A percentile compares a stretch with the other conserved stretches of the same genome.
These are phyloP conservation scores for Pyropia yezoensis DNA, from an alignment of 23 red algal species.

Conservation along the genomic window DNA sequence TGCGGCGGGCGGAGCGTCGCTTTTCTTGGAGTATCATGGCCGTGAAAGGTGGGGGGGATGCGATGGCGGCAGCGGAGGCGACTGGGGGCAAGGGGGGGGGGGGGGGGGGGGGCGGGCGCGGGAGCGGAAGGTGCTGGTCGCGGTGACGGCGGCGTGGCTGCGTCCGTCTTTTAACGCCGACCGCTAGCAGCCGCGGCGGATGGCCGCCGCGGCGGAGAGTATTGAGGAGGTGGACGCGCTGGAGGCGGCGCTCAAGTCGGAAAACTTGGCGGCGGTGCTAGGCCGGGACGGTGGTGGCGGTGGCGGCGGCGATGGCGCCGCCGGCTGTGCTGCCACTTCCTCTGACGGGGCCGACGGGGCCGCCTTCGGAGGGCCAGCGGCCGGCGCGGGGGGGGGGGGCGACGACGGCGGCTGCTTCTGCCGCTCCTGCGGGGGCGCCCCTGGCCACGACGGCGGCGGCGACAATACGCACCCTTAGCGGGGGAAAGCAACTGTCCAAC, in stretches of 20 bases:
- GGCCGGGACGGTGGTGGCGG: too few species aligned
- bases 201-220: not conserved
- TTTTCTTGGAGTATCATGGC: not conserved
- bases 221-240: slow-evolving; percentile 15
- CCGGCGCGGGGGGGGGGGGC: too few species aligned
- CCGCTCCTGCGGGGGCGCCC: too few species aligned
- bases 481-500: too few species aligned
- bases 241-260: slow-evolving; percentile 12
- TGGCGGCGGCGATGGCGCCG: too few species aligned
- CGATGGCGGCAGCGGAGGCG: not conserved
- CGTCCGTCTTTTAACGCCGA: not conserved
- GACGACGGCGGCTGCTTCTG: too few species aligned
- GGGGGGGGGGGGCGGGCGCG: not conserved
- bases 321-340: too few species aligned
- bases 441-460: too few species aligned
- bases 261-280: not conserved
- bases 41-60: not conserved
- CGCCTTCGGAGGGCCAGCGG: too few species aligned
- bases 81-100: not conserved
- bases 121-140: not conserved
- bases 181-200: not conserved
- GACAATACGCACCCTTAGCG: too few species aligned
- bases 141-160: not conserved
- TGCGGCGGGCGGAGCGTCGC: not conserved
- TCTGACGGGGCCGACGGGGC: too few species aligned